Conservation (phyloP, 2,329 filamentous ascomycete species). For the Fusarium luffae region DNA sequence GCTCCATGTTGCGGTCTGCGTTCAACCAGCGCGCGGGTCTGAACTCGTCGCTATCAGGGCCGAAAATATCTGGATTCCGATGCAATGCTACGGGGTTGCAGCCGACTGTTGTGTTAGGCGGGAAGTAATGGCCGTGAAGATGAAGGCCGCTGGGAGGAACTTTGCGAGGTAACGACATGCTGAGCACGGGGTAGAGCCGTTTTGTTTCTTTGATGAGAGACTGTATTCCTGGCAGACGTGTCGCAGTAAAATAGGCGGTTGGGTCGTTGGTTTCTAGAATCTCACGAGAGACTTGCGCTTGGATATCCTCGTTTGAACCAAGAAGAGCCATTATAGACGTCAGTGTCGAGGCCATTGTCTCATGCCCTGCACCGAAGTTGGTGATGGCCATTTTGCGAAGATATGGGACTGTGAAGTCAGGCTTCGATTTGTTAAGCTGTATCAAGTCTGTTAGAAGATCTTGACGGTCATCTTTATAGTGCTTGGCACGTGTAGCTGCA, state of each 20-base stretch:
- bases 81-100: slow-evolving; percentile 64
- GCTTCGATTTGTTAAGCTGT: slow-evolving; percentile 56
- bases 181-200: slow-evolving; percentile 62
- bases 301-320: slow-evolving; percentile 51
- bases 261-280: slow-evolving; percentile 38
- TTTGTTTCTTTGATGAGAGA: slow-evolving; percentile 64
- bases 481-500: slow-evolving; percentile 44
- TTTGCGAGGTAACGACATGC: slow-evolving; percentile 62
- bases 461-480: slow-evolving; percentile 46
- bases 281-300: slow-evolving; percentile 50
- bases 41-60: slow-evolving; percentile 57
- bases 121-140: slow-evolving; percentile 56
- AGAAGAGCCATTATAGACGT: slow-evolving; percentile 62
- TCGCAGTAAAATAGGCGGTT: slow-evolving; percentile 38
- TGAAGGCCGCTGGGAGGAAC: slow-evolving; percentile 53
- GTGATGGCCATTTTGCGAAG: slow-evolving; percentile 64
- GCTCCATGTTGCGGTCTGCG: slow-evolving; percentile 56
- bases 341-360: slow-evolving; percentile 64
- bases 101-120: slow-evolving; percentile 60
- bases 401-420: slow-evolving; percentile 60
- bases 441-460: slow-evolving; percentile 62
- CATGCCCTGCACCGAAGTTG: slow-evolving; percentile 67
- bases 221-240: slow-evolving; percentile 51
- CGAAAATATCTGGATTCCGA: slow-evolving; percentile 61
- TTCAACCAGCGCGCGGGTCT: slow-evolving; percentile 61